phyloP scores from a whole-genome alignment of 2,329 filamentous ascomycete species.

The Pyricularia sp. region DNA sequence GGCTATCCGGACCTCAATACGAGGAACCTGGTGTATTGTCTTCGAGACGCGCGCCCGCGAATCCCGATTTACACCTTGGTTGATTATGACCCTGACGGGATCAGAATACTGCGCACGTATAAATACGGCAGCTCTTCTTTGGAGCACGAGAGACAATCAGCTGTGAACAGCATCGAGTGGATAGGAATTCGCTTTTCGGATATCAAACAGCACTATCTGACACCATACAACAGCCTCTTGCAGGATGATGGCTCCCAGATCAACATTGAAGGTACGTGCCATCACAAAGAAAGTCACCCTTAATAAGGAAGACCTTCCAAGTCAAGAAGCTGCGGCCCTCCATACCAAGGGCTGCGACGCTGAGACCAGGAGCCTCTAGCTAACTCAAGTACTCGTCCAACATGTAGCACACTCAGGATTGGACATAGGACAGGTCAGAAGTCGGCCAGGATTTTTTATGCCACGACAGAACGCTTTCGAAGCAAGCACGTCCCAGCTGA shows the following conservation, averaged over 20 bases:
- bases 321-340: background rate
- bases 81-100: constrained; percentile 66
- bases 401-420: background rate
- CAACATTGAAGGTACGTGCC: background rate
- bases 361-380: background rate
- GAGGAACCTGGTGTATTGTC: constrained; percentile 44
- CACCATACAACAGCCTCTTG: background rate
- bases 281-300: background rate
- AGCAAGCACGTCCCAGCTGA: constrained; percentile 26
- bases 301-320: background rate
- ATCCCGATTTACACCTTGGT: constrained; percentile 51
- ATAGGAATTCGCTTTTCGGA: constrained; percentile 37
- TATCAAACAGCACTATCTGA: background rate
- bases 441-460: background rate
- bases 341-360: background rate
- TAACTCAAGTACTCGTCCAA: background rate
- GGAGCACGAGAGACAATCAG: constrained; percentile 41
- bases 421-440: background rate
- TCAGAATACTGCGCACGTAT: constrained; percentile 63
- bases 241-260: background rate
- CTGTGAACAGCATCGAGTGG: constrained; percentile 44
- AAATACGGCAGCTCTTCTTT: constrained; percentile 53
- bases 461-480: background rate
- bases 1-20: constrained; percentile 70
- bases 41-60: constrained; percentile 32